Base-by-base conservation (phyloP, 116 monocot species). In the Thalassia testudinum region DNA sequence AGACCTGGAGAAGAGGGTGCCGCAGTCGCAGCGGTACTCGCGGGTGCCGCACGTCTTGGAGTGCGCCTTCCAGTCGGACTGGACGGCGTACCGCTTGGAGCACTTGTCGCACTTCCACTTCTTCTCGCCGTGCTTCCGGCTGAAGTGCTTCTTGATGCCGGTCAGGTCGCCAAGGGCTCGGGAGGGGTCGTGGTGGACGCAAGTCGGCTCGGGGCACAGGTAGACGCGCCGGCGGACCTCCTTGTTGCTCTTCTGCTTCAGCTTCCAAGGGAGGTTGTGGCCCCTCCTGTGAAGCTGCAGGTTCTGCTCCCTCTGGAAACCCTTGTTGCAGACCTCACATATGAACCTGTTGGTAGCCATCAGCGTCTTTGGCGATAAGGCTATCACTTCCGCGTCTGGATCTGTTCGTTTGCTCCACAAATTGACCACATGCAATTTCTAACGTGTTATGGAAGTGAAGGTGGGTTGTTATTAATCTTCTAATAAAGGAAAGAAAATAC, bases 61-160 rank as follows among this genome's bases (percentile, higher is more conserved):
- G 40, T 89, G 89, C 18, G 89, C 89, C 55, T 89, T 89, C 89
- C 89, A 89, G 61, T 89, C 89, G 20, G 89, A 89, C 66, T 77
- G 83, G 11, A 89, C 89, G 24, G 89, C 89, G 74, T 89, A 89
- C 55, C 76, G 76, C 80, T 89, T 89, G n/a, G 77, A 80, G 72
- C 89, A 89, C 71, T 83, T 89, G 54, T 89, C 89, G 77, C 89
- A 89, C 80, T 83, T 83, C 83, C 80, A 89, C 59, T 83, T 83
- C 79, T 88, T 88, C 77, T 88, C 88, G 15, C 87, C 87, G 62
- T 87, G 87, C 65, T 87, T 87, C 37, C 87, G 56, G 73, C 76
- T 82, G 65, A 76, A 87, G 78, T 87, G 87, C 65, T 87, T 87
- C 79, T 87, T 87, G 45, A 87, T 87, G 0, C 87, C 87, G 24